Base-by-base conservation (phyloP, 2,329 filamentous ascomycete genomes). In the Verticillium klebahnii region DNA sequence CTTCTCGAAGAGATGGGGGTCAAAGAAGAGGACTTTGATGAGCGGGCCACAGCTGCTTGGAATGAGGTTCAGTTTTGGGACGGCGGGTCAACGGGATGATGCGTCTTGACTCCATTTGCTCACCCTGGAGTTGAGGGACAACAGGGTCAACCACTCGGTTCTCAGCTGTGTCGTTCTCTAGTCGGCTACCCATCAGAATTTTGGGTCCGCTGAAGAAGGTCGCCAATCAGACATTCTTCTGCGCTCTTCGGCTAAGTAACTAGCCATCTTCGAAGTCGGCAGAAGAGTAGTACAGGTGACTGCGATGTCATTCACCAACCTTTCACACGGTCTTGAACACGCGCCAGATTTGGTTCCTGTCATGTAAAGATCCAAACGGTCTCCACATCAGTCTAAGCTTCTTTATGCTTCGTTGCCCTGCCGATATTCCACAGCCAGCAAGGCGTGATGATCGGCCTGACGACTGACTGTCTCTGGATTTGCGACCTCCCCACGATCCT, bases 1-100 rank as follows among this genome's bases (percentile, higher is more conserved):
- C 54, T 15, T 5, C 7, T 66, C 4, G 32, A 55, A 31, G 63
- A 61, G 8, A 45, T 63, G 25, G 45, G 25, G 58, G 45, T 54
- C 25, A 66, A 66, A 25, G 61, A 66, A 19, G 64, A 65, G 29
- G 64, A 66, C 19, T 64, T 63, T 25, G 64, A 66, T 3, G 60
- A 61, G 9, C 34, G 29, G 4, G 58, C 61, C n/a, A 9, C 23
- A 23, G 52, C 14, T 32, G 11, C 45, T 14, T 52, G 45, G 45
- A 25, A 52, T 23, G 36, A 58, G n/a, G 50, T 57, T 4, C 19
- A 60, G 9, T 52, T 63, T 29, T 37, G 56, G 37, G 60, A 61
- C 12, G 31, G 34, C 14, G 14, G 59, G 31, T 3, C 17, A n/a
- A 17, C 15, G 5, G 29, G 45, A 52, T 23, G n/a, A 52, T 52